phyloP scores from a whole-genome alignment of 768 basidiomycete genomes.

The Pleurotus pulmonarius region DNA sequence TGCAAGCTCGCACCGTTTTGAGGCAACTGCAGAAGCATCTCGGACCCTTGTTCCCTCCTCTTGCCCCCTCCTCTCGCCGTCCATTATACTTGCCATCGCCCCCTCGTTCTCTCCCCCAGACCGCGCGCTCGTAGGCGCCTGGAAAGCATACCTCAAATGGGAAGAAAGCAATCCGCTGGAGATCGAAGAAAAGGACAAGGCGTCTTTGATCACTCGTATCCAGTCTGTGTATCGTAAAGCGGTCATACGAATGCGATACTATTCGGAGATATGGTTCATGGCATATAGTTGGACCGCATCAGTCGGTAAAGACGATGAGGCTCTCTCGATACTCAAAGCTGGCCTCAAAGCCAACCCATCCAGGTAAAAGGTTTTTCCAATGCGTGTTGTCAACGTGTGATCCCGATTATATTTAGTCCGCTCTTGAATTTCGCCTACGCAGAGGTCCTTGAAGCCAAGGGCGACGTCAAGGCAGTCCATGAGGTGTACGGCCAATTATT shows the following conservation, averaged over 20 bases:
- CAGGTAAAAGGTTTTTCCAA: slow-evolving; percentile 41
- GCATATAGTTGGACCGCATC: slow-evolving; percentile 80
- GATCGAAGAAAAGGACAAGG: slow-evolving; percentile 79
- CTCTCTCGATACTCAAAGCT: slow-evolving; percentile 70
- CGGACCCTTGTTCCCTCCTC: slow-evolving; percentile 50
- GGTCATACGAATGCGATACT: slow-evolving; percentile 88
- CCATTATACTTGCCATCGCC: slow-evolving; percentile 63
- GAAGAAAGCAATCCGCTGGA: slow-evolving; percentile 94
- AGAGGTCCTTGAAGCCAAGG: slow-evolving; percentile 61
- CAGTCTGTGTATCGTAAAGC: slow-evolving; percentile 87
- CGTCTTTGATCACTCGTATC: slow-evolving; percentile 63
- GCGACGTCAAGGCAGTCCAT: slow-evolving; percentile 66
- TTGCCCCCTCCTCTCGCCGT: slow-evolving; percentile 31
- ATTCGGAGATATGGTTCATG: slow-evolving; percentile 96
- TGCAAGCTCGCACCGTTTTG: slow-evolving; percentile 90
- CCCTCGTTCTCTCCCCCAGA: slow-evolving; percentile 71
- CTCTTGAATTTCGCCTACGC: slow-evolving; percentile 88
- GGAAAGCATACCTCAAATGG: slow-evolving; percentile 94
- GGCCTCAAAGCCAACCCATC: slow-evolving; percentile 87
- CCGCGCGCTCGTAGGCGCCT: slow-evolving; percentile 71
- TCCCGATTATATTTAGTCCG: slow-evolving; percentile 46
- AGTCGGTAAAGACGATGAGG: slow-evolving; percentile 79
- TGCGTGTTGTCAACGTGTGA: not conserved
- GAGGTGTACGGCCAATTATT: slow-evolving; percentile 71
- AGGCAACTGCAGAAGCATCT: slow-evolving; percentile 76